Percentiles rank a stretch among this genome's conserved stretches.
phyloP scores from a whole-genome alignment of 2,329 filamentous ascomycete genomes.

The Trichophyton benhamiae region DNA sequence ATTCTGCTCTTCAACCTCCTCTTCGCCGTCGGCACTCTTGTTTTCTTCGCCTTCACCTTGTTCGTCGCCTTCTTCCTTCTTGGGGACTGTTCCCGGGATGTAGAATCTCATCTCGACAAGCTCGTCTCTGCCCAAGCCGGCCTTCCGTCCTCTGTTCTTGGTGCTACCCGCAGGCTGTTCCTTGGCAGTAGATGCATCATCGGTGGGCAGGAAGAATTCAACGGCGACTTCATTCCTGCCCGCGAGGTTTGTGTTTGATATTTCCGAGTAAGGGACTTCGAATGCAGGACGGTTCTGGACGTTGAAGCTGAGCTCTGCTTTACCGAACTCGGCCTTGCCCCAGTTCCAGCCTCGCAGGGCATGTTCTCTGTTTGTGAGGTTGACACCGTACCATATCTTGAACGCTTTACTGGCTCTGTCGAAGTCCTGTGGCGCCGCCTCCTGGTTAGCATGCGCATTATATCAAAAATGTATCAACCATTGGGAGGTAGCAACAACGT shows the following conservation, averaged over 20 bases:
- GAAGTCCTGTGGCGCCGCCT: conserved; percentile 50
- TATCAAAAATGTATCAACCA: neutral
- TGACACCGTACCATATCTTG: conserved; percentile 96
- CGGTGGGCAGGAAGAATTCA: conserved; percentile 69
- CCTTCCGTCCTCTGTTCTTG: conserved; percentile 70
- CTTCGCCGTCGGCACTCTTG: conserved; percentile 42
- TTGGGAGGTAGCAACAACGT: neutral
- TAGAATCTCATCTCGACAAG: conserved; percentile 98
- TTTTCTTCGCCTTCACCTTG: conserved; percentile 58
- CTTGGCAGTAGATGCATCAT: conserved; percentile 60
- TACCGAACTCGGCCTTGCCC: conserved; percentile 95
- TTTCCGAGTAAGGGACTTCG: conserved; percentile 92
- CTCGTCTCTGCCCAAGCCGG: conserved; percentile 78
- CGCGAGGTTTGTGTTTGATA: conserved; percentile 93
- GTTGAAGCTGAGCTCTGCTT: conserved; percentile 89
- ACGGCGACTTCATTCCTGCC: conserved; percentile 97
- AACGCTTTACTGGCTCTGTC: conserved; percentile 85
- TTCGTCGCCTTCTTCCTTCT: conserved; percentile 47
- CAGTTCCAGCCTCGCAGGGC: conserved; percentile 96
- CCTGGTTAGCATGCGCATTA: conserved; percentile 8
- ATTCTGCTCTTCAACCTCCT: conserved; percentile 64
- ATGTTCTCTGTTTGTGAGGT: conserved; percentile 84
- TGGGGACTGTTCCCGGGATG: conserved; percentile 77
- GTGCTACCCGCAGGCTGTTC: conserved; percentile 59
- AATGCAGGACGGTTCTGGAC: conserved; percentile 95